These are phyloP conservation scores for Graphilbum fragrans DNA, from an alignment of 2,329 filamentous ascomycete genomes.

Conservation along the genomic window DNA sequence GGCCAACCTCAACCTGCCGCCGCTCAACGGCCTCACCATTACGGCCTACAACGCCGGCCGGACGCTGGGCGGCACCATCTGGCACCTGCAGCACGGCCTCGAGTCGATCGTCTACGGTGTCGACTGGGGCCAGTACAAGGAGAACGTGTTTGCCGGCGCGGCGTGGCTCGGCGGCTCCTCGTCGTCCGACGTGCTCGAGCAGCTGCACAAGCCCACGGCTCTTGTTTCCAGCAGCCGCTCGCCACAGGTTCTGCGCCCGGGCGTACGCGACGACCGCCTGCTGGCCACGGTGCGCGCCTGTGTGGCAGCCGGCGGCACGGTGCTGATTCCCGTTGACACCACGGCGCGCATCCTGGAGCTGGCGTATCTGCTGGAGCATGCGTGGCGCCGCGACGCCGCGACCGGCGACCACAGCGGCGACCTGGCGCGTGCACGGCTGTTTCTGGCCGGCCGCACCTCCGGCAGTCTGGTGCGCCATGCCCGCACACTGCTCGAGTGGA, in stretches of 20 bases:
- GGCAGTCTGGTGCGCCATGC: conserved; percentile 84
- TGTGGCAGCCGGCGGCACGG: conserved; percentile 72
- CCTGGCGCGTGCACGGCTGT: conserved; percentile 49
- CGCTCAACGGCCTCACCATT: conserved; percentile 81
- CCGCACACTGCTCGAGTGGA: conserved; percentile 96
- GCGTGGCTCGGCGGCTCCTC: conserved; percentile 73
- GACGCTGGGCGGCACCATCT: conserved; percentile 92
- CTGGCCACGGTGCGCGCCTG: conserved; percentile 72
- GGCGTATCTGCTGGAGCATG: conserved; percentile 83
- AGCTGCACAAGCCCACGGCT: conserved; percentile 83
- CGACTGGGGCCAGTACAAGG: conserved; percentile 95
- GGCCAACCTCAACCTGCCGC: conserved; percentile 64
- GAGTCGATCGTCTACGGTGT: conserved; percentile 97
- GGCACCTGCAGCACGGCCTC: conserved; percentile 94
- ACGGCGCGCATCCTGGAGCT: conserved; percentile 90
- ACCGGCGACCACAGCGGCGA: conserved; percentile 27
- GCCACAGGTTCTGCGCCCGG: conserved; percentile 57
- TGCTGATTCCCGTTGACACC: conserved; percentile 87
- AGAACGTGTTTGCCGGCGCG: conserved; percentile 87
- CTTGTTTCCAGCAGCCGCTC: conserved; percentile 80
- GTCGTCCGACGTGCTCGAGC: conserved; percentile 84
- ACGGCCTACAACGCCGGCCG: conserved; percentile 96
- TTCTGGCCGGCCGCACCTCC: conserved; percentile 75
- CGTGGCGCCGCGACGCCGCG: conserved; percentile 61
- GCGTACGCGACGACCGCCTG: conserved; percentile 77